Conservation (phyloP, 1,284 basidiomycete species). For the Flammula alnicola region DNA sequence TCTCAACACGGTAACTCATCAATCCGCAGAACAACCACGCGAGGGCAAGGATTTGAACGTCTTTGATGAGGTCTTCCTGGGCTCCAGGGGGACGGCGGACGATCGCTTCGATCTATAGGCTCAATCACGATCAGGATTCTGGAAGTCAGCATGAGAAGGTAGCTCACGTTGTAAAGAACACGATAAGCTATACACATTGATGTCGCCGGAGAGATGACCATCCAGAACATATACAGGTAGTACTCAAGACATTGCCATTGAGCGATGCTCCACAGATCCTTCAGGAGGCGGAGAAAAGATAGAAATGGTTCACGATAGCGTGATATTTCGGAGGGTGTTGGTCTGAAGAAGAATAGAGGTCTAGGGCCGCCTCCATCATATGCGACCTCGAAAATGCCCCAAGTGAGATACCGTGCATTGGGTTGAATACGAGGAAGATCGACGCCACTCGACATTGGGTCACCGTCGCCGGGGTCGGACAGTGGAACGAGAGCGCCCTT, state of each 20-base stretch:
- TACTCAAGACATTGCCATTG: slow-evolving; percentile 31
- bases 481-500: too few relatives aligned
- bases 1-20: slow-evolving; percentile 5
- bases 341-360: slow-evolving; percentile 7
- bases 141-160: too few relatives aligned
- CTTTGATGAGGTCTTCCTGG: background rate
- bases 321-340: background rate
- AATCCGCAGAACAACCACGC: slow-evolving; percentile 16
- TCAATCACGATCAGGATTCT: too few relatives aligned
- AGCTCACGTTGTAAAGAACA: slow-evolving; percentile 31
- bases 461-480: slow-evolving; percentile 21
- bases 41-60: slow-evolving; percentile 4
- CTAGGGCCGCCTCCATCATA: slow-evolving; percentile 25
- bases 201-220: slow-evolving; percentile 31
- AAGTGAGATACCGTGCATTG: slow-evolving; percentile 25
- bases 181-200: slow-evolving; percentile 30
- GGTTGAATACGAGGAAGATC: too few relatives aligned
- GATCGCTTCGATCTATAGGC: background rate
- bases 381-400: slow-evolving; percentile 38
- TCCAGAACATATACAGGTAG: slow-evolving; percentile 32
- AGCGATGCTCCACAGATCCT: slow-evolving; percentile 36
- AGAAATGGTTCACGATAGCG: background rate
- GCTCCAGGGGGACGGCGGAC: background rate
- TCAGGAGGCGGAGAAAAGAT: slow-evolving; percentile 26
- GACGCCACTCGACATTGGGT: slow-evolving; percentile 66